Percentiles rank a stretch among this genome's conserved stretches.
Conservation (phyloP, 225 moss, liverwort and hornwort species). For the Marchantia paleacea region DNA sequence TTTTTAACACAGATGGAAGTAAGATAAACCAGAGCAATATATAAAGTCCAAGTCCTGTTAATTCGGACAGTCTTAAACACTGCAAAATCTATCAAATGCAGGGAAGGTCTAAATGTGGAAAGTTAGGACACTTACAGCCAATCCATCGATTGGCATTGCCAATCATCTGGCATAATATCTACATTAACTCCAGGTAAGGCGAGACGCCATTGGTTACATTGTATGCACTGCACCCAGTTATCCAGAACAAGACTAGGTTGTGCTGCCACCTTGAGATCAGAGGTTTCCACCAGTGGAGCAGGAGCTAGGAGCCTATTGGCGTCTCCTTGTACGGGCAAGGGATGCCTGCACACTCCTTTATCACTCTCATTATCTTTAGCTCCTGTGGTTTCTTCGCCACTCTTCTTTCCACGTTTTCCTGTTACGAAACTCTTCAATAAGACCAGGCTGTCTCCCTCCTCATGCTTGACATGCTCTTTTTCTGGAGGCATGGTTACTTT, state of each 20-base stretch:
- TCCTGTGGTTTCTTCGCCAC: constrained; percentile 42
- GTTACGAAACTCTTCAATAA: constrained; percentile 18
- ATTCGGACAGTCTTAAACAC: too few species aligned
- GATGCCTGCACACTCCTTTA: constrained; percentile 18
- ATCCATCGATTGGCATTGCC: constrained; percentile 89
- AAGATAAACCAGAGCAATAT: too few species aligned
- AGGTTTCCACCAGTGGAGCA: constrained; percentile 19
- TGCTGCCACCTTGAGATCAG: constrained; percentile 24
- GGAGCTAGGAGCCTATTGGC: constrained; percentile 19
- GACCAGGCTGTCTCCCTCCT: constrained; percentile 14
- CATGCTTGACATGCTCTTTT: constrained; percentile 18
- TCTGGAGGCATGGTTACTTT: constrained; percentile 29
- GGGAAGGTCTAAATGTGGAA: not conserved
- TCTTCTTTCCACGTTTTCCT: constrained; percentile 25
- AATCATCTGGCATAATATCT: constrained; percentile 59
- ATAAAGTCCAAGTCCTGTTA: too few species aligned
- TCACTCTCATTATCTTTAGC: constrained; percentile 45
- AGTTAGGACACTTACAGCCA: constrained; percentile 75
- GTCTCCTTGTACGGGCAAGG: constrained; percentile 3
- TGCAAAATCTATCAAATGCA: too few species aligned
- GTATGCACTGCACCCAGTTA: constrained; percentile 88
- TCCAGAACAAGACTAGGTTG: constrained; percentile 55
- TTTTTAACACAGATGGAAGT: too few species aligned
- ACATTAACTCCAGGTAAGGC: constrained; percentile 57
- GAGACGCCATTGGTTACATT: constrained; percentile 87